Evolutionary conservation across 2,329 filamentous ascomycete genomes (phyloP).

Genomic region (Chaetoscypha palmicola): DNA sequence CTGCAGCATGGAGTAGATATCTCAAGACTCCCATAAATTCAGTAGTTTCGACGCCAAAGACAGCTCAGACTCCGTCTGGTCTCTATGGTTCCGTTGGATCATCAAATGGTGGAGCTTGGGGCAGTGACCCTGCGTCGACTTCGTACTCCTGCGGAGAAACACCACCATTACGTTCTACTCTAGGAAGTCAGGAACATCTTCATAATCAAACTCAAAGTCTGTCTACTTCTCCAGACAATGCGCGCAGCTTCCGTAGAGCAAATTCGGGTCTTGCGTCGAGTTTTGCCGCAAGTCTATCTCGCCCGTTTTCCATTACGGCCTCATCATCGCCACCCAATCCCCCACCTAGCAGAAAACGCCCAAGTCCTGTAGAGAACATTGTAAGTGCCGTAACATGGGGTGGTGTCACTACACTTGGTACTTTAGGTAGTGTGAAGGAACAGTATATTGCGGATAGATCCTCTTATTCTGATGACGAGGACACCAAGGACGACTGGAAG

Average conservation of each 20-base stretch:
- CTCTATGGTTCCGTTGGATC: slow-evolving; percentile 51
- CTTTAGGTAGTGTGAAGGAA: slow-evolving; percentile 32
- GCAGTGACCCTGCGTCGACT: slow-evolving; percentile 46
- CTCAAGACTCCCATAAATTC: slow-evolving; percentile 48
- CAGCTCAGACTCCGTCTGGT: slow-evolving; percentile 47
- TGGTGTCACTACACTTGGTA: slow-evolving; percentile 32
- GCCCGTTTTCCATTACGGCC: slow-evolving; percentile 27
- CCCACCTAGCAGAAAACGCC: slow-evolving; percentile 43
- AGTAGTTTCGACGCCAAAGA: slow-evolving; percentile 49
- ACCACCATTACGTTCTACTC: slow-evolving; percentile 44
- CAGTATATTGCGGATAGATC: slow-evolving; percentile 19
- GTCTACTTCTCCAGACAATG: slow-evolving; percentile 53
- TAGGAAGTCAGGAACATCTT: slow-evolving; percentile 40
- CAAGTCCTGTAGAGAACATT: slow-evolving; percentile 56
- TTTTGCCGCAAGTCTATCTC: slow-evolving; percentile 49
- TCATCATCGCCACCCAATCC: slow-evolving; percentile 41
- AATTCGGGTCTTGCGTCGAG: slow-evolving; percentile 51
- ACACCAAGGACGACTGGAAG: slow-evolving; percentile 16
- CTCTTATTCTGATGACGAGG: slow-evolving; percentile 29
- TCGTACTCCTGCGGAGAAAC: slow-evolving; percentile 58
- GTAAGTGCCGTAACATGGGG: slow-evolving; percentile 41
- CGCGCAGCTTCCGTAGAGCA: slow-evolving; percentile 42
- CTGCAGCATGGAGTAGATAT: slow-evolving; percentile 45
- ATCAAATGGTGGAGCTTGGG: slow-evolving; percentile 45
- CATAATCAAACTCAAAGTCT: slow-evolving; percentile 44